Base-by-base conservation (phyloP, 148 eudicot genomes). In the Chenopodium suecicum region DNA sequence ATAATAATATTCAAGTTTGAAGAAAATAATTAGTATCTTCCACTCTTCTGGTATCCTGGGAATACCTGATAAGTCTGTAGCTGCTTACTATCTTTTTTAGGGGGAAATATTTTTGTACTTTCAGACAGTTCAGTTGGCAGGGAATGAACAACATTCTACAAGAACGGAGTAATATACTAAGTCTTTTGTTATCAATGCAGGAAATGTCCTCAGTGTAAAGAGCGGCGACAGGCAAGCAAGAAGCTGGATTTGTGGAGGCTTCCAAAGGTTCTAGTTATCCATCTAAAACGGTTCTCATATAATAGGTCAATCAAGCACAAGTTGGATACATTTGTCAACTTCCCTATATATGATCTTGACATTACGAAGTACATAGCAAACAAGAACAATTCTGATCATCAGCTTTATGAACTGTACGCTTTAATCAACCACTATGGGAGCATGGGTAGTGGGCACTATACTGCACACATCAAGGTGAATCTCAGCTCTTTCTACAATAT, bases 211-310 rank as follows among this genome's bases (percentile, higher is more conserved):
- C 94, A 80, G 81, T 96, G 99, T 91, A 89, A 91, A 87, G 97
- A 94, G 79, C 91, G 84, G 78, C 89, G 99, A 77, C 99, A 96
- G 89, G 99, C 99, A 68, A 94, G 98, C 85, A 96, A 94, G 91
- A 96, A 96, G 88, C 88, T 96, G n/a, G 99, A 96, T 85, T 89
- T 96, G 67, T 96, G 99, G 99, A 92, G 99, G 90, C 95, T 96
- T 64, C 99, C 99, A 23, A 93, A 96, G 81, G 98, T 96, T 70
- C 88, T 94, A 63, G 98, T 92, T 56, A 91, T 96, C 83, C 99
- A 96, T 91, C 86, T 96, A 23, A 96, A 96, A 86, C 91, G 99
- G 77, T 96, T 96, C 84, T 96, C 97, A 60, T 96, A 89, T 88
- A 91, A 95, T 89, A 87, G 97, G 83, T 94, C 97, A 23, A 88